Percentiles rank a stretch among this genome's conserved stretches.
Evolutionary conservation across 108 stramenopile species (phyloP).

Genomic region (Chaetoceros muelleri): DNA sequence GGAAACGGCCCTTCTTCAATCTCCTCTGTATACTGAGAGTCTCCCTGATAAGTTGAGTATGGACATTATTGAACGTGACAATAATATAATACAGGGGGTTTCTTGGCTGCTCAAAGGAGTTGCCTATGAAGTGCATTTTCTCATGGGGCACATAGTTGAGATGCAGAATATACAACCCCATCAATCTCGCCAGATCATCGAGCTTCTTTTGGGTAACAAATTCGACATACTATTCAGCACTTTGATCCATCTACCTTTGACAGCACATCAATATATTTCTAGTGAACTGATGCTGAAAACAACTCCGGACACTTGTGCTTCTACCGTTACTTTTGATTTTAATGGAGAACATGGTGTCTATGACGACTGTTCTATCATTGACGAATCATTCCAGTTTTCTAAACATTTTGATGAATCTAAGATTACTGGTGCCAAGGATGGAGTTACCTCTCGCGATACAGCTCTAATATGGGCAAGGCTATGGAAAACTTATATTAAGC

Average conservation of each 20-base stretch:
- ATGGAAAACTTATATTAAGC: not conserved
- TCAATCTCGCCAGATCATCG: not conserved
- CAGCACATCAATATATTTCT: not conserved
- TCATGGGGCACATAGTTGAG: not conserved
- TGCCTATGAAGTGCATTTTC: slow-evolving; percentile 34
- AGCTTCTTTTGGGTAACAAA: not conserved
- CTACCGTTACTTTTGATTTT: not conserved
- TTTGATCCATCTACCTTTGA: not conserved
- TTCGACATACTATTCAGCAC: not conserved
- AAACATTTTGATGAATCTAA: not conserved
- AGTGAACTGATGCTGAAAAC: not conserved
- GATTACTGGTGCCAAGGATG: not conserved
- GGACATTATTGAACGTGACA: slow-evolving; percentile 10
- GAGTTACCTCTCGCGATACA: not conserved
- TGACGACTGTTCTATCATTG: not conserved
- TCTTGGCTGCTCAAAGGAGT: slow-evolving; percentile 64
- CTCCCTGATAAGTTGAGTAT: not conserved
- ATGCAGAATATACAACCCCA: not conserved
- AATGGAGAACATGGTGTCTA: not conserved
- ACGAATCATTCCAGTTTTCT: too few relatives aligned
- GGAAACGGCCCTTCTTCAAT: not conserved
- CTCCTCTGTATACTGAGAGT: not conserved
- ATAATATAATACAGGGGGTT: slow-evolving; percentile 40
- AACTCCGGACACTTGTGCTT: not conserved
- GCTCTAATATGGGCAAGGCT: not conserved